A percentile compares a stretch with the other conserved stretches of the same genome.
These are phyloP conservation scores for Chenopodium quinoa DNA, from an alignment of 148 eudicot species.

Conservation along the genomic window DNA sequence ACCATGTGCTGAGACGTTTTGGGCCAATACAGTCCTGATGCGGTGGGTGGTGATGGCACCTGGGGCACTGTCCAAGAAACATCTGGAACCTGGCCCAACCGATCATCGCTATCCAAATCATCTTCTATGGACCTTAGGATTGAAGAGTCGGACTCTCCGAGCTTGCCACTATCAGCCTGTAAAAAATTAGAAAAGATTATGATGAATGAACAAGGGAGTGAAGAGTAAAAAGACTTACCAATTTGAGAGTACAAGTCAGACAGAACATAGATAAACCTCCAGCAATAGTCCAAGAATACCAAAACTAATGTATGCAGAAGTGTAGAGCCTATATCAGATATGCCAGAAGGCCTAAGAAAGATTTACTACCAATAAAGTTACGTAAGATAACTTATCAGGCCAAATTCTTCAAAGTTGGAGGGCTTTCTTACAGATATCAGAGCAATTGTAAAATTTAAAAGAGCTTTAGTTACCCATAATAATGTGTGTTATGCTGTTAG, in stretches of 20 bases:
- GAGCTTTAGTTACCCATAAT: neutral
- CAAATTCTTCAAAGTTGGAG: too few species aligned
- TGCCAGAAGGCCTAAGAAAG: too few species aligned
- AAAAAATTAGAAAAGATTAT: neutral
- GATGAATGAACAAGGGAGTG: neutral
- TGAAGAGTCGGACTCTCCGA: slow-evolving; percentile 72
- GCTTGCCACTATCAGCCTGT: slow-evolving; percentile 80
- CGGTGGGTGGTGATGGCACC: slow-evolving; percentile 79
- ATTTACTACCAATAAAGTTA: too few species aligned
- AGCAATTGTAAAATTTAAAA: too few species aligned
- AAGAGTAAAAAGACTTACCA: neutral
- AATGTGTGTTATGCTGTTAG: neutral
- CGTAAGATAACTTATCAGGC: too few species aligned
- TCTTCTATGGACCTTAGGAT: slow-evolving; percentile 54
- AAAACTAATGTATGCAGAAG: too few species aligned
- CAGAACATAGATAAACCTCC: neutral
- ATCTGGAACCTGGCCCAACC: slow-evolving; percentile 82
- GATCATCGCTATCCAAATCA: slow-evolving; percentile 64
- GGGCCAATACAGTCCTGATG: slow-evolving; percentile 80
- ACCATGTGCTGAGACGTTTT: slow-evolving; percentile 36
- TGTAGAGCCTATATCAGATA: too few species aligned
- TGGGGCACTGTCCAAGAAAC: slow-evolving; percentile 65
- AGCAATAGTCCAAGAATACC: neutral
- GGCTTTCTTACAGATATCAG: too few species aligned
- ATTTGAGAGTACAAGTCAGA: neutral